Evolutionary conservation across 192 early-diverging fungal genomes (phyloP).

Genomic region (Kickxella alabastrina): DNA sequence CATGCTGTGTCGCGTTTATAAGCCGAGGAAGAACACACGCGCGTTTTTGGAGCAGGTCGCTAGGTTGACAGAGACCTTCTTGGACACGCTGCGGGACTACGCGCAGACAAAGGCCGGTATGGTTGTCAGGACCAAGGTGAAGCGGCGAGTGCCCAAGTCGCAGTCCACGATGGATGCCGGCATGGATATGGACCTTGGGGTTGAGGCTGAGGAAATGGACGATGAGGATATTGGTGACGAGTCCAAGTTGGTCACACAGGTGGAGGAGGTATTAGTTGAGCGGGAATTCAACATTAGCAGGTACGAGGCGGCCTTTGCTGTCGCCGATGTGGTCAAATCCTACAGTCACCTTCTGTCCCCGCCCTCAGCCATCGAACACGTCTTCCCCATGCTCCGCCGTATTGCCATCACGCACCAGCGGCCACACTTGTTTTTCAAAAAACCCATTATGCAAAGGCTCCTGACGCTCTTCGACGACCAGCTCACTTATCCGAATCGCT

Average conservation of each 20-base stretch:
- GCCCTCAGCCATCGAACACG: conserved; percentile 30
- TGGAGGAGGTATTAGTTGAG: conserved; percentile 24
- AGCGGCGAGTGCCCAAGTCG: conserved; percentile 9
- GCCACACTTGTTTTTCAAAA: conserved; percentile 40
- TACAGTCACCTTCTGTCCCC: conserved; percentile 32
- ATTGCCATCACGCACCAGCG: conserved; percentile 26
- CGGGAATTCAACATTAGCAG: conserved; percentile 22
- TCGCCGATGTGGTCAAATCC: conserved; percentile 25
- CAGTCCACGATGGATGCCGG: neutral
- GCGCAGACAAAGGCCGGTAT: conserved; percentile 22
- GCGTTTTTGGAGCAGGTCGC: conserved; percentile 39
- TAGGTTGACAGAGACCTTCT: conserved; percentile 33
- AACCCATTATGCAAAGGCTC: conserved; percentile 19
- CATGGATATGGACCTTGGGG: neutral
- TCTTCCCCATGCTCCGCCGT: conserved; percentile 42
- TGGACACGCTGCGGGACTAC: conserved; percentile 21
- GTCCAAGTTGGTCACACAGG: neutral
- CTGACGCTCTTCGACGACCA: conserved; percentile 34
- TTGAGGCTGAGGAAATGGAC: neutral
- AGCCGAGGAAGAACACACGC: conserved; percentile 23
- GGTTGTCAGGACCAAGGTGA: conserved; percentile 25
- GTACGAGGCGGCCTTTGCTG: conserved; percentile 39
- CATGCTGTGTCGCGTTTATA: conserved; percentile 35
- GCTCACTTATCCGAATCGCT: conserved; percentile 16
- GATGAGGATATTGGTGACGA: conserved; percentile 4